phyloP scores from a whole-genome alignment of 1,139 yeast genomes.

The Wickerhamiella infanticola region DNA sequence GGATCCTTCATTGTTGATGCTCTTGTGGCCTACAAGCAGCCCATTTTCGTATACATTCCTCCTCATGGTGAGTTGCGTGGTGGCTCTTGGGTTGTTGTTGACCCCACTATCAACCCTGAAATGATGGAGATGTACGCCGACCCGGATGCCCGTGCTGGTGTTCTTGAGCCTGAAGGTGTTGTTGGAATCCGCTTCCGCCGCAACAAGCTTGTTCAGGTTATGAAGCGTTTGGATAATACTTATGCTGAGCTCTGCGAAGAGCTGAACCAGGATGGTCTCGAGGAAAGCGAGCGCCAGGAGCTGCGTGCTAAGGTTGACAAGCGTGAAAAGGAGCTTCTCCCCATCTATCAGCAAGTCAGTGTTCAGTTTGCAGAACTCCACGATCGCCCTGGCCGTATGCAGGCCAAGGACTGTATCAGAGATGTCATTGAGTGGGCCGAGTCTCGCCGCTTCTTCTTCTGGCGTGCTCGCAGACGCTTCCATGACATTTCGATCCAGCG shows the following conservation, averaged over 20 bases:
- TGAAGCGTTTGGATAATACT: conserved; percentile 71
- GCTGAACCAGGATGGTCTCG: conserved; percentile 26
- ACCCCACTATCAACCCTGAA: conserved; percentile 89
- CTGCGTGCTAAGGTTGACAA: conserved; percentile 51
- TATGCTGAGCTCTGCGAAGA: conserved; percentile 58
- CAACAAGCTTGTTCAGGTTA: conserved; percentile 74
- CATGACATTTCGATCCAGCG: conserved; percentile 79
- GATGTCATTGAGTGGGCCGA: conserved; percentile 75
- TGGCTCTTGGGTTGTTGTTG: conserved; percentile 99
- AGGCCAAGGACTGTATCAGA: conserved; percentile 81
- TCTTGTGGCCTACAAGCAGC: conserved; percentile 87
- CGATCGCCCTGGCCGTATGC: conserved; percentile 94
- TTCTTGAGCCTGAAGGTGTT: conserved; percentile 97
- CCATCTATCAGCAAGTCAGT: conserved; percentile 81
- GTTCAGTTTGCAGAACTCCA: conserved; percentile 96
- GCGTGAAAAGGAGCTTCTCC: conserved; percentile 68
- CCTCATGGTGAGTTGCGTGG: conserved; percentile 98
- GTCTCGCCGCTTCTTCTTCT: conserved; percentile 92
- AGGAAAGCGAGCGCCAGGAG: conserved; percentile 50
- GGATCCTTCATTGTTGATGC: conserved; percentile 97
- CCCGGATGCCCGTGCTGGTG: conserved; percentile 94
- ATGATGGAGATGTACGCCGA: conserved; percentile 99
- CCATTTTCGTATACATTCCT: conserved; percentile 90
- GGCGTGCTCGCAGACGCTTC: conserved; percentile 95
- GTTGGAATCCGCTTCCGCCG: conserved; percentile 96